Percentiles rank a stretch among this genome's conserved stretches.
These are phyloP conservation scores for Actinidia arguta DNA, from an alignment of 179 eudicot genomes.

Conservation along the genomic window DNA sequence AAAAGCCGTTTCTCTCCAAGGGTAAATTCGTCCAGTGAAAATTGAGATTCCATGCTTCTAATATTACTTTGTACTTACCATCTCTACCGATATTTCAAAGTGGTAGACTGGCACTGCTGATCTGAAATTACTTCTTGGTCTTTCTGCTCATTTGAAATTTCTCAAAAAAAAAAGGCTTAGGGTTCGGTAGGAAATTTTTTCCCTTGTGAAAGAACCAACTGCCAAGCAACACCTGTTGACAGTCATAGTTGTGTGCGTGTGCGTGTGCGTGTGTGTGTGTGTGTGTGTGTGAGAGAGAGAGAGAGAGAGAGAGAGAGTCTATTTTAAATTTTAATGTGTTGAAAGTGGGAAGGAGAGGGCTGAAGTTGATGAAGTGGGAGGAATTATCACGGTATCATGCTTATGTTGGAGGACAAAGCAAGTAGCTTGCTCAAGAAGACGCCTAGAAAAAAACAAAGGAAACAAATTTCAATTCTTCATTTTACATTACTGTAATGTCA, in stretches of 20 bases:
- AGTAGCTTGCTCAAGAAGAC: constrained; percentile 18
- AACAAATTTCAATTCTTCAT: too few relatives aligned
- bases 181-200: constrained; percentile 22
- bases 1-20: too few relatives aligned
- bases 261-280: not conserved
- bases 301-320: not conserved
- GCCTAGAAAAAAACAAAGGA: too few relatives aligned
- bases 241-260: constrained; percentile 6
- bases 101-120: too few relatives aligned
- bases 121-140: too few relatives aligned
- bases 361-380: constrained; percentile 13
- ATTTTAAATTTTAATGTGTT: not conserved
- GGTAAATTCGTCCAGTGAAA: too few relatives aligned
- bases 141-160: not conserved
- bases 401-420: constrained; percentile 14
- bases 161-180: not conserved
- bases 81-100: too few relatives aligned
- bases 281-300: not conserved
- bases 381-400: constrained; percentile 14
- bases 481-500: too few relatives aligned
- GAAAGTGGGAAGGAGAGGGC: constrained; percentile 1
- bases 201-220: constrained; percentile 6
- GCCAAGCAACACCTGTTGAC: constrained; percentile 12
- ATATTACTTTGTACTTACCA: not conserved
- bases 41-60: not conserved